These are phyloP conservation scores for Camellia sinensis DNA, from an alignment of 148 eudicot genomes.

Conservation along the genomic window DNA sequence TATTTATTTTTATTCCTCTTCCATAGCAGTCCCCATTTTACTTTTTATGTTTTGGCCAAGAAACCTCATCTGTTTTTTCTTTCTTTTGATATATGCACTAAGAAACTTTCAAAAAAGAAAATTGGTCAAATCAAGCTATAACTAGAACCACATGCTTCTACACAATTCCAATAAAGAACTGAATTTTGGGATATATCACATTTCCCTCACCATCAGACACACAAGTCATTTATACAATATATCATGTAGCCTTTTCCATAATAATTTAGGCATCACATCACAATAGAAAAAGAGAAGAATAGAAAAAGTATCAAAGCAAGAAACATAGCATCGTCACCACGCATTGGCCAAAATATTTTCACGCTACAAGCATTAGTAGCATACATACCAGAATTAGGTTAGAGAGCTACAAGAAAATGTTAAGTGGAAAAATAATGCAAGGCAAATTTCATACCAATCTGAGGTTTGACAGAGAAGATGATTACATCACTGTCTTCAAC, in stretches of 20 bases:
- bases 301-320: background rate
- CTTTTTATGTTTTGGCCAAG: too few relatives aligned
- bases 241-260: background rate
- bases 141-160: background rate
- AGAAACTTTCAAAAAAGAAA: background rate
- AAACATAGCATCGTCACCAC: background rate
- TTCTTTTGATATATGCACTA: background rate
- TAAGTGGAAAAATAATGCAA: background rate
- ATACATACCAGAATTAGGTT: background rate
- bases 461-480: constrained; percentile 85
- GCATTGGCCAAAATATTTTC: background rate
- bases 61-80: background rate
- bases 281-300: background rate
- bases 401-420: background rate
- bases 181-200: background rate
- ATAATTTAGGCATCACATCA: background rate
- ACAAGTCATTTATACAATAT: background rate
- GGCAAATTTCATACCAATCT: constrained; percentile 48
- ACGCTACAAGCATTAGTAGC: background rate
- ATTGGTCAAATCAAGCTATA: background rate
- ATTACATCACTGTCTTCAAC: constrained; percentile 73
- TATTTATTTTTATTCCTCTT: too few relatives aligned
- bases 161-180: background rate
- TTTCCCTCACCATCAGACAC: background rate
- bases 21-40: too few relatives aligned